Evolutionary conservation across 2,329 filamentous ascomycete species (phyloP).

Genomic region (Exophiala mesophila): DNA sequence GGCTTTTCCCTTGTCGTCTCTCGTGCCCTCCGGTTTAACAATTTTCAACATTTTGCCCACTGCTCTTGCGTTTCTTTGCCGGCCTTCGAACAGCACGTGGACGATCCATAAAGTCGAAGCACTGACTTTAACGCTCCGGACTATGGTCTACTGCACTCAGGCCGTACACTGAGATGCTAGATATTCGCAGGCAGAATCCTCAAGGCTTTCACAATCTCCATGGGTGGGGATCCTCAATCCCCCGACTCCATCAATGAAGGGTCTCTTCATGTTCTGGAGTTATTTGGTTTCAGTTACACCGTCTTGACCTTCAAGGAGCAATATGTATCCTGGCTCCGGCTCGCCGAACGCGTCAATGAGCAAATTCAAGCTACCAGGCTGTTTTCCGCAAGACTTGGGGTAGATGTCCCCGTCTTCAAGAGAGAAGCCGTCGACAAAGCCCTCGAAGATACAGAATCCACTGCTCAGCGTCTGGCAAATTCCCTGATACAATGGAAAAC

Average conservation of each 20-base stretch:
- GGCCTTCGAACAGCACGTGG: too few species aligned
- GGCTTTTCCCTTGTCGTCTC: too few species aligned
- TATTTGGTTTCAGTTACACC: neutral
- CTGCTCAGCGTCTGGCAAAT: neutral
- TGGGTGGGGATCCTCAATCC: neutral
- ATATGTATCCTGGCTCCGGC: neutral
- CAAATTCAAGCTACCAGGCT: slow-evolving; percentile 1
- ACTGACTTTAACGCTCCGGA: too few species aligned
- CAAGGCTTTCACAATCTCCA: too few species aligned
- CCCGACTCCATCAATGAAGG: neutral
- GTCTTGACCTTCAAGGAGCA: neutral
- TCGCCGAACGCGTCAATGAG: slow-evolving; percentile 1
- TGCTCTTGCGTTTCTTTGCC: too few species aligned
- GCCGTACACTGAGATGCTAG: too few species aligned
- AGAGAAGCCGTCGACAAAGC: neutral
- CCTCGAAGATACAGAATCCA: neutral
- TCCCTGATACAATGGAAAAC: neutral
- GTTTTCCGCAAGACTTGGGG: neutral
- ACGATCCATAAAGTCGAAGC: too few species aligned
- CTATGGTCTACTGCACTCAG: too few species aligned
- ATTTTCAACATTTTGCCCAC: too few species aligned
- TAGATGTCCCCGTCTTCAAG: neutral
- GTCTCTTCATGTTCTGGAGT: neutral
- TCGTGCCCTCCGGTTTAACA: too few species aligned
- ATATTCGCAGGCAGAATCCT: too few species aligned